Evolutionary conservation across 164 flowering plant genomes (phyloP).

Genomic region (Dillenia turbinata): DNA sequence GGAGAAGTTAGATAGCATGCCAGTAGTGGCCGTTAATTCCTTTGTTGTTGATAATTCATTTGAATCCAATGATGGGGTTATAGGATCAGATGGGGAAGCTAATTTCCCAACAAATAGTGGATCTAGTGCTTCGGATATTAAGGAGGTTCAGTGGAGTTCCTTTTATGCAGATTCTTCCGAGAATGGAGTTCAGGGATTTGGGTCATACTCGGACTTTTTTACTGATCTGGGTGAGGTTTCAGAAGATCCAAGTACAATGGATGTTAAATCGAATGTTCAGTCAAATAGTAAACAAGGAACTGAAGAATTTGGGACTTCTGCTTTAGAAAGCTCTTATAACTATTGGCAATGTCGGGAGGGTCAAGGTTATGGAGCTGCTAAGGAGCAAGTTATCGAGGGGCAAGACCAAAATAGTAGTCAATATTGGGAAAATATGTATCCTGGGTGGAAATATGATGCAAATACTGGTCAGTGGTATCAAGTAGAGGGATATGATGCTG

Average conservation of each 20-base stretch:
- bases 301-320: slow-evolving; percentile 11
- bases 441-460: slow-evolving; percentile 83
- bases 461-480: slow-evolving; percentile 85
- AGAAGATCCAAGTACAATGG: neutral
- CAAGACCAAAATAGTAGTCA: slow-evolving; percentile 45
- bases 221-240: slow-evolving; percentile 27
- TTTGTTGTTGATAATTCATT: slow-evolving; percentile 12
- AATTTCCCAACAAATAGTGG: slow-evolving; percentile 20
- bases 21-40: slow-evolving; percentile 25
- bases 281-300: slow-evolving; percentile 3
- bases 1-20: slow-evolving; percentile 11
- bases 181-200: slow-evolving; percentile 37
- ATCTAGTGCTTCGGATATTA: slow-evolving; percentile 39
- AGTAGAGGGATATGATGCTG: slow-evolving; percentile 41
- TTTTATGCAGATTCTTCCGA: slow-evolving; percentile 42
- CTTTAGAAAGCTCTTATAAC: slow-evolving; percentile 15
- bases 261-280: neutral
- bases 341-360: slow-evolving; percentile 20
- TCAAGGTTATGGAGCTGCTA: slow-evolving; percentile 23
- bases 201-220: slow-evolving; percentile 72
- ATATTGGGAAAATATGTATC: slow-evolving; percentile 77
- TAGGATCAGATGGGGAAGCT: slow-evolving; percentile 12
- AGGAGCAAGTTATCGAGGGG: slow-evolving; percentile 18
- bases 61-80: slow-evolving; percentile 16
- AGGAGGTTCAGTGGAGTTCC: slow-evolving; percentile 83